Conservation (phyloP, 352 stramenopile species). For the Thalassiosira ordinaria region DNA sequence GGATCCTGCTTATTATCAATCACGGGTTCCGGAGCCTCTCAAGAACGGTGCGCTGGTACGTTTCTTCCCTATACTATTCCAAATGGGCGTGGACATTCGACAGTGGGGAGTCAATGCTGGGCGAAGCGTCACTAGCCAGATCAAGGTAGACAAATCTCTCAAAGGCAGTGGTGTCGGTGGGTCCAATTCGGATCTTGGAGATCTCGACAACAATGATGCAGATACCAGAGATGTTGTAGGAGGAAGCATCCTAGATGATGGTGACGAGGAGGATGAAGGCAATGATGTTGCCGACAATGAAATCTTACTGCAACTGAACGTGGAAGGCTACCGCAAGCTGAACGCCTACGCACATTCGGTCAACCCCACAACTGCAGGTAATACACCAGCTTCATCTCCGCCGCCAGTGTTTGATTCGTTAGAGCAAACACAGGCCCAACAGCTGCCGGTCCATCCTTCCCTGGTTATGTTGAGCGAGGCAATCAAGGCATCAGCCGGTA, state of each 20-base stretch:
- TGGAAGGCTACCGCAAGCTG: conserved; percentile 80
- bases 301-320: conserved; percentile 81
- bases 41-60: conserved; percentile 65
- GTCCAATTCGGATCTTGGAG: conserved; percentile 8
- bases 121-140: conserved; percentile 65
- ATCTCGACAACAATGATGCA: conserved; percentile 24
- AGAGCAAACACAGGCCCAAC: conserved; percentile 38
- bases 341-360: conserved; percentile 83
- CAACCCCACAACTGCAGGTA: conserved; percentile 49
- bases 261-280: conserved; percentile 77
- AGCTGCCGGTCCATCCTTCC: conserved; percentile 65
- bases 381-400: conserved; percentile 29
- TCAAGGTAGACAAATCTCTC: too few relatives aligned
- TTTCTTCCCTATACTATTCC: conserved; percentile 83
- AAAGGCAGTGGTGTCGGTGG: too few relatives aligned
- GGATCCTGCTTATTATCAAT: conserved; percentile 68
- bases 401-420: conserved; percentile 28
- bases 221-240: too few relatives aligned
- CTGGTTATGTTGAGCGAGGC: conserved; percentile 66
- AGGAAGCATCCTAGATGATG: conserved; percentile 44
- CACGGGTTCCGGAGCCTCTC: conserved; percentile 70
- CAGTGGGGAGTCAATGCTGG: conserved; percentile 81
- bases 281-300: conserved; percentile 76
- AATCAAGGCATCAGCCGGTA: conserved; percentile 75
- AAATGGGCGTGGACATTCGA: conserved; percentile 86